Evolutionary conservation across 257 asterid species (phyloP), one percentile per base, ranked within the genome.

Genomic region (Salvia rosmarinus): DNA sequence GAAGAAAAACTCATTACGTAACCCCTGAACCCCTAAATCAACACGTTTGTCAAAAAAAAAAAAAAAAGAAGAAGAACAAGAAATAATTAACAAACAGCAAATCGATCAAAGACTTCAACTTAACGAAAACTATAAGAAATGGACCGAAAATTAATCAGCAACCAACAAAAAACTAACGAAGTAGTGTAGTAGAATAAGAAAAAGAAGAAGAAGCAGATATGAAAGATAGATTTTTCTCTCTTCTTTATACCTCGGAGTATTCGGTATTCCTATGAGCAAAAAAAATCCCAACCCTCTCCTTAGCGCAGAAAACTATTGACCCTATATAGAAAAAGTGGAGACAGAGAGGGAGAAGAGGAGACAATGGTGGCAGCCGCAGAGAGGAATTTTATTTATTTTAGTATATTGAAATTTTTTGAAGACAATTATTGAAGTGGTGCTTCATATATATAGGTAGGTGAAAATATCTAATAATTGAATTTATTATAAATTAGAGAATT

Each of bases 291-390:
- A 67, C 77, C 67, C 71, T 67, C 64, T 79, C 71, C 75, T 61
- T 43, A 35, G 30, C 44, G 71, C 79, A 70, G 82, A 84, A 65
- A 30, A 78, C 71, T 74, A 80, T 86, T 69, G 86, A 84, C 78
- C 79, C 73, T 40, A 73, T 65, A 46, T 70, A 50, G 83, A 70
- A 44, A 73, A 21, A 47, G 75, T 21, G 4, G 59, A 72, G 69
- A 50, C 34, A 21, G 42, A 25, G 59, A 60, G 20, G 16, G 78
- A 11, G 42, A 55, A 68, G 52, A 23, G 37, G 43, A 67, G 75
- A 74, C 35, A 76, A 80, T 42, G 28, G 17, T n/a, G n/a, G n/a
- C n/a, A n/a, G n/a, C n/a, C n/a, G n/a, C n/a, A n/a, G 39, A 25
- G 64, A 73, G 25, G 43, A 47, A 11, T 57, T 44, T 52, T n/a